Conservation (phyloP, 495 filamentous ascomycete species). For the Penicillium lividum region DNA sequence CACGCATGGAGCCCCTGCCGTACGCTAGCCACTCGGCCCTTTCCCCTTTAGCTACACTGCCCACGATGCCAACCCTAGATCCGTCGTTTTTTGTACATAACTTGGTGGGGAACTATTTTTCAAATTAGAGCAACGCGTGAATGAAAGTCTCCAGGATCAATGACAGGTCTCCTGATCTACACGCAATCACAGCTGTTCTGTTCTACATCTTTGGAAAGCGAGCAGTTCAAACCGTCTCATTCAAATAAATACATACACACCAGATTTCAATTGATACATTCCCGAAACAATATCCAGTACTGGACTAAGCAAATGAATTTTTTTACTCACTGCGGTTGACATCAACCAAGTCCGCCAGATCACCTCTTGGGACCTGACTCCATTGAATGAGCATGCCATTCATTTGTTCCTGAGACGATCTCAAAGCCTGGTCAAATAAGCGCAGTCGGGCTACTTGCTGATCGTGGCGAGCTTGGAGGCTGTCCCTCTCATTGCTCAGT, state of each 20-base stretch:
- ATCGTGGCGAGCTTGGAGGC: slow-evolving; percentile 12
- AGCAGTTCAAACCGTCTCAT: neutral
- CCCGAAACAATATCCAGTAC: neutral
- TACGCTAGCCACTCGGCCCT: neutral
- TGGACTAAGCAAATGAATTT: neutral
- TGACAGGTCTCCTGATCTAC: neutral
- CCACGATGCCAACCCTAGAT: neutral
- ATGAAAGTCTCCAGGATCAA: neutral
- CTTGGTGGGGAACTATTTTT: neutral
- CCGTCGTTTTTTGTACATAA: neutral
- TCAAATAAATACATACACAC: neutral
- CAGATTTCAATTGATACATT: neutral
- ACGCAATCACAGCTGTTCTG: no score
- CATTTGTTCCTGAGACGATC: slow-evolving; percentile 7
- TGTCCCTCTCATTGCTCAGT: slow-evolving; percentile 11
- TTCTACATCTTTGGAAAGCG: neutral
- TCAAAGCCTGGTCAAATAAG: slow-evolving; percentile 8
- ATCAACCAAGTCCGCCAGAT: neutral
- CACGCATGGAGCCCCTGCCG: slow-evolving; percentile 6
- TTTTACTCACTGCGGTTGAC: neutral
- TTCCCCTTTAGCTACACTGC: neutral
- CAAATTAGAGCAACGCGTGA: neutral
- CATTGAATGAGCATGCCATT: slow-evolving; percentile 9
- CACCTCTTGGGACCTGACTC: slow-evolving; percentile 8
- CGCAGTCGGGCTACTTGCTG: slow-evolving; percentile 10